Evolutionary conservation across 768 basidiomycete genomes (phyloP), one percentile per base, ranked within the genome.

Genomic region (Mycena polygramma): DNA sequence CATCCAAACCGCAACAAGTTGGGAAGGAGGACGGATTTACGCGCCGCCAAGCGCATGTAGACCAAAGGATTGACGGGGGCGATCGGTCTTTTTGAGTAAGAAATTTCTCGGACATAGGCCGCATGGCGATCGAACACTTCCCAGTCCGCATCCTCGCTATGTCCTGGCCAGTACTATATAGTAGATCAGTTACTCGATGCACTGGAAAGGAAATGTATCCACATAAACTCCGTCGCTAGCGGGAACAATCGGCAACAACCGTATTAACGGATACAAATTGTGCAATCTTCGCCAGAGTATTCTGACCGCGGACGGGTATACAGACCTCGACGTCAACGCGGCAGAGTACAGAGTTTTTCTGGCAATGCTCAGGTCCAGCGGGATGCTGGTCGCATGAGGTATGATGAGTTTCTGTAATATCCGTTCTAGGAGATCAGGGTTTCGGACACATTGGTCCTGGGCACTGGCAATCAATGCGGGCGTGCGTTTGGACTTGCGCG

Each of bases 1-100:
- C 60, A 61, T 5, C 22, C 48, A n/a, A 63, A 53, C 0, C 37
- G 62, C 37, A 7, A 30, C 8, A 63, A 14, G 17, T 63, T 63
- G 2, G 62, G 62, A 13, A 62, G 49, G 15, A 63, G 24, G 20
- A 41, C 15, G 52, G 26, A 11, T n/a, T n/a, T 54, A 6, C 51
- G 62, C 62, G 41, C 53, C 17, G 62, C 51, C 5, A 63, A 15
- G 15, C 49, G 62, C 13, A 63, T 49, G 19, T 63, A 63, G 17
- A 43, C 62, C 53, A 55, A 19, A 26, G 63, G 30, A 22, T 55
- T 22, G 26, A 64, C 53, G 4, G 15, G 35, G 41, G 7, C 37
- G 10, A 19, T 2, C 52, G 35, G 9, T 14, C n/a, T 22, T 7
- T 7, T 2, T 10, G n/a, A 26, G 24, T 64, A 63, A 9, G 53